Percentiles rank a stretch among this genome's conserved stretches.
Conservation (phyloP, 2,329 filamentous ascomycete genomes). For the Talaromyces marneffei region DNA sequence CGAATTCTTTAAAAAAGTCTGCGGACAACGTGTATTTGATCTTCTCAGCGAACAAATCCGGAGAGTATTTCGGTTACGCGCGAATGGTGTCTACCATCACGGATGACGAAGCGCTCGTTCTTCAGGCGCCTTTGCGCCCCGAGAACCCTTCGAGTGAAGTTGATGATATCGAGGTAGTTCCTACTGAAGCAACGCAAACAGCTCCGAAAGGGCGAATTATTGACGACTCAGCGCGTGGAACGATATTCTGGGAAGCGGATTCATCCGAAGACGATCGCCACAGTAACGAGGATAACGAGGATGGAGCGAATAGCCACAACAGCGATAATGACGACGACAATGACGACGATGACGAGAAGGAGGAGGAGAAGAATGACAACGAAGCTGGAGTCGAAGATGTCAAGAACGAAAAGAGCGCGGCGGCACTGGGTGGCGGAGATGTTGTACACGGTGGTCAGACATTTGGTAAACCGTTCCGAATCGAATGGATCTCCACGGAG, state of each 20-base stretch:
- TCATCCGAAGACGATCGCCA: slow-evolving; percentile 47
- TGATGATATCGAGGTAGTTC: slow-evolving; percentile 72
- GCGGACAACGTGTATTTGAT: slow-evolving; percentile 83
- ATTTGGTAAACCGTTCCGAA: slow-evolving; percentile 85
- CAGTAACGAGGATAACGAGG: slow-evolving; percentile 9
- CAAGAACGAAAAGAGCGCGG: slow-evolving; percentile 40
- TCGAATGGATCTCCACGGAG: slow-evolving; percentile 83
- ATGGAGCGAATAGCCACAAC: slow-evolving; percentile 48
- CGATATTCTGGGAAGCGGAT: slow-evolving; percentile 93
- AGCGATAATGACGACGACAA: slow-evolving; percentile 31
- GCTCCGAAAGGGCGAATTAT: slow-evolving; percentile 82
- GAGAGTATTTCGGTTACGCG: slow-evolving; percentile 93
- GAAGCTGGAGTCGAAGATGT: slow-evolving; percentile 24
- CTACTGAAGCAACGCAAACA: slow-evolving; percentile 69
- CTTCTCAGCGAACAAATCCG: slow-evolving; percentile 95
- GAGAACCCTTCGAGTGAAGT: slow-evolving; percentile 51
- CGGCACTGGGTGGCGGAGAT: slow-evolving; percentile 38
- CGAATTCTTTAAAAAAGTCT: slow-evolving; percentile 44
- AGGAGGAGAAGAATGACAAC: slow-evolving; percentile 19
- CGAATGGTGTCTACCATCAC: slow-evolving; percentile 82
- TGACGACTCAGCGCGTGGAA: slow-evolving; percentile 86
- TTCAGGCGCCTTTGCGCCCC: slow-evolving; percentile 62
- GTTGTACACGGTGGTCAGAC: slow-evolving; percentile 50
- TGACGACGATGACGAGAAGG: slow-evolving; percentile 15
- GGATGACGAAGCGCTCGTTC: slow-evolving; percentile 64